phyloP scores from a whole-genome alignment of 1,284 basidiomycete species.

The Sporisorium exsertum region DNA sequence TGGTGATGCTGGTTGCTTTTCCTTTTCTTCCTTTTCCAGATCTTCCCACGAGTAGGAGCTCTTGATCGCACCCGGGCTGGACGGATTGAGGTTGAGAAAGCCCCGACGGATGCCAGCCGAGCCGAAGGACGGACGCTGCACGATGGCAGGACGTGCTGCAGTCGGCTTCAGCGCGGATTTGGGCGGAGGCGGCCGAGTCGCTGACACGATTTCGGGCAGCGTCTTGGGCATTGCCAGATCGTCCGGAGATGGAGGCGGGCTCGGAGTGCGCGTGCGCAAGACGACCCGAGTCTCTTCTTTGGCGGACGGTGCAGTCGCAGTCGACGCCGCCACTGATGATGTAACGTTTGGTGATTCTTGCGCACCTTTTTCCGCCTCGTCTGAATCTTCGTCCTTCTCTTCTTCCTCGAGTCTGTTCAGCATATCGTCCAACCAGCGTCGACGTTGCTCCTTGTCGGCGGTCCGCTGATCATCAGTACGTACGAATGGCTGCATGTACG shows the following conservation, averaged over 20 bases:
- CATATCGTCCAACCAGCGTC: constrained; percentile 58
- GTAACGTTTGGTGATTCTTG: neutral
- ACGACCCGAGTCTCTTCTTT: constrained; percentile 45
- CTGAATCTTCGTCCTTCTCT: constrained; percentile 37
- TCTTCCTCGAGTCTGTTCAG: constrained; percentile 57
- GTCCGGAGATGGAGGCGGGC: constrained; percentile 44
- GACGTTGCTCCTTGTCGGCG: constrained; percentile 38
- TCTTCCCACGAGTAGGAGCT: constrained; percentile 53
- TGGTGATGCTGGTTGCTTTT: neutral
- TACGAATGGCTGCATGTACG: constrained; percentile 51
- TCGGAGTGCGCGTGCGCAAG: constrained; percentile 34
- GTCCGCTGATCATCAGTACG: constrained; percentile 5
- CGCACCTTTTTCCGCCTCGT: constrained; percentile 13
- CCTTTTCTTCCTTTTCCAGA: constrained; percentile 33
- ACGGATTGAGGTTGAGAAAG: constrained; percentile 55
- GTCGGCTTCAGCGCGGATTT: constrained; percentile 45
- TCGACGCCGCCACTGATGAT: neutral
- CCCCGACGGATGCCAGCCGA: constrained; percentile 50
- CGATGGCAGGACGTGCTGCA: constrained; percentile 24
- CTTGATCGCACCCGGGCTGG: constrained; percentile 53
- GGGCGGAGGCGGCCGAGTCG: constrained; percentile 39
- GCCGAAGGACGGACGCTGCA: constrained; percentile 41
- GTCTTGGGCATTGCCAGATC: constrained; percentile 9
- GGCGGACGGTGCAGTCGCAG: constrained; percentile 11
- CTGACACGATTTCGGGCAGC: constrained; percentile 45